A percentile compares a stretch with the other conserved stretches of the same genome.
Conservation (phyloP, 495 filamentous ascomycete species). For the Podospora conica region DNA sequence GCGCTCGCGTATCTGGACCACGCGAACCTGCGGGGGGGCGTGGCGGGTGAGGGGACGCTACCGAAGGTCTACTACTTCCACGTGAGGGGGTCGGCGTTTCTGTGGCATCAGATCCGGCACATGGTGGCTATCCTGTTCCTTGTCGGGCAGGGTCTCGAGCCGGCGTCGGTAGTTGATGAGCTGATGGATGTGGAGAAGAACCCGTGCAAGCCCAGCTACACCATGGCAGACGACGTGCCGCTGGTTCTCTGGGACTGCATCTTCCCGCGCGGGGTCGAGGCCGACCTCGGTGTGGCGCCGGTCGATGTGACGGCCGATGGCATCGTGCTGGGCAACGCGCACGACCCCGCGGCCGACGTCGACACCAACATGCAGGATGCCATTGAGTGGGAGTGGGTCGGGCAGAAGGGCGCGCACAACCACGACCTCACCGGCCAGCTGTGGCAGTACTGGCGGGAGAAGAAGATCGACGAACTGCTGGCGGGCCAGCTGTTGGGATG, state of each 20-base stretch:
- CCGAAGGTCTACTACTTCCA: constrained; percentile 79
- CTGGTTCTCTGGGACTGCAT: constrained; percentile 93
- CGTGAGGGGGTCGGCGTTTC: constrained; percentile 83
- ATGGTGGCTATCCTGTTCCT: constrained; percentile 84
- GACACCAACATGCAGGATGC: constrained; percentile 40
- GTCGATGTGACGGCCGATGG: constrained; percentile 9
- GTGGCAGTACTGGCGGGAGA: constrained; percentile 75
- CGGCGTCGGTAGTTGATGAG: constrained; percentile 60
- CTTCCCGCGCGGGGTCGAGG: constrained; percentile 53
- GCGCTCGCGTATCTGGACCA: constrained; percentile 39
- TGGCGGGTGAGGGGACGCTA: constrained; percentile 12
- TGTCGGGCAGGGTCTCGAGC: constrained; percentile 84
- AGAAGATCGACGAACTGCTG: constrained; percentile 85
- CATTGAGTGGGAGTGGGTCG: constrained; percentile 73
- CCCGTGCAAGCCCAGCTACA: constrained; percentile 71
- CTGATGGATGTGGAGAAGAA: constrained; percentile 65
- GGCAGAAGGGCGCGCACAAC: constrained; percentile 49
- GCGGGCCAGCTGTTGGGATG: constrained; percentile 60
- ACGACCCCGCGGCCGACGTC: constrained; percentile 38
- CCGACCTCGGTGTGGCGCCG: neutral
- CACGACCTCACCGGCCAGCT: constrained; percentile 61
- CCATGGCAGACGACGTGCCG: constrained; percentile 82
- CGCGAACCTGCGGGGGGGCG: constrained; percentile 1
- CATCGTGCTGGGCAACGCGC: constrained; percentile 10
- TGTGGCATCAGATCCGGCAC: constrained; percentile 96